Base-by-base conservation (phyloP, 441 rosid genomes). In the Arabidopsis hybrid region DNA sequence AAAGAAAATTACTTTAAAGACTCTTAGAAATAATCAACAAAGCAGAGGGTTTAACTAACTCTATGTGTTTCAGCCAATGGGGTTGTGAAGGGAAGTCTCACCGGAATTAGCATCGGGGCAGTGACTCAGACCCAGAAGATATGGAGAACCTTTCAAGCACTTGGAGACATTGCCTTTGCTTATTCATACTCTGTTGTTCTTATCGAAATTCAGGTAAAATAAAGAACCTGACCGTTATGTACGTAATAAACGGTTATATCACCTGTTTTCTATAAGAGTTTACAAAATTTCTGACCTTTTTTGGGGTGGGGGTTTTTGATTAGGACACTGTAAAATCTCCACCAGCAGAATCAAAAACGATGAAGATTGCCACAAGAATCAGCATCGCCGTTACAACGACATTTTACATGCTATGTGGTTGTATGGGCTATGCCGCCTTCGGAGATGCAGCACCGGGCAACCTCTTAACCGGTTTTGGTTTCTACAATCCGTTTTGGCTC, bases 141-240 rank as follows among this genome's bases (percentile, higher is more conserved):
- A 43, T 86, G 90, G 90, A 84, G 90, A 78, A 88, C 80, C 17
- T 64, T 88, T n/a, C 92, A 86, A 76, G 86, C 92, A 21, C 86
- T 88, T 50, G 92, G 92, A 71, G 86, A 88, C 31, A 88, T 84
- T 60, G 88, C 92, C 60, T 88, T 88, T 75, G 86, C 92, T 53
- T 86, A 88, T 79, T 88, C 90, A 0, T 86, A 38, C 61, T 86
- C 92, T 7, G 10, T 82, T 51, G 86, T 88, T 74, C 85, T 88
- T 7, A 84, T 88, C 7, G 89, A 86, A 73, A 88, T 88, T 72
- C 89, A 86, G 90, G 92, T 84, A 69, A 45, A 38, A 38, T 4
- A 31, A 16, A 34, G 11, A 51, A 17, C 10, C 9, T 11, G 7
- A 38, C 13, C 13, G 2, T 2, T 59, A 12, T 18, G n/a, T n/a